Conservation (phyloP, 257 asterid species). For the Phtheirospermum japonicum region DNA sequence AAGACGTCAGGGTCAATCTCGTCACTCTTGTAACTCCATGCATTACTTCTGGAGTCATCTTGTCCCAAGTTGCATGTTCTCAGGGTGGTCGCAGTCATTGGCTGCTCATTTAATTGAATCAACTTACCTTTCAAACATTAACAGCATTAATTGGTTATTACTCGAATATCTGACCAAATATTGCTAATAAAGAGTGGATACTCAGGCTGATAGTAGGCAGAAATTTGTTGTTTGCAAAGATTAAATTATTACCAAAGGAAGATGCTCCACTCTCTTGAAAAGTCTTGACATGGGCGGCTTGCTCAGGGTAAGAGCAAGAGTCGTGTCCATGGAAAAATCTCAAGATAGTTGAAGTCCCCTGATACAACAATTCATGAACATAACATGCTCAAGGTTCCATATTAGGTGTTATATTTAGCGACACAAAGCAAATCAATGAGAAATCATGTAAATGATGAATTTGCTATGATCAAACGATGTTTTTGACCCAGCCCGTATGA, state of each 20-base stretch:
- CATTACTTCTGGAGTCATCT: constrained; percentile 34
- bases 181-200: background rate
- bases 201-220: background rate
- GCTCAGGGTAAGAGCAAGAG: constrained; percentile 38
- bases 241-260: constrained; percentile 48
- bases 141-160: constrained; percentile 18
- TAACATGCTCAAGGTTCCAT: too few species aligned
- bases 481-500: too few species aligned
- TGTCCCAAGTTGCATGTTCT: constrained; percentile 30
- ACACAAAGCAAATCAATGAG: constrained; percentile 6
- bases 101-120: constrained; percentile 32
- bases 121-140: constrained; percentile 29
- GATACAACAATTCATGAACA: constrained; percentile 29
- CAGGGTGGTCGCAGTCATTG: constrained; percentile 27
- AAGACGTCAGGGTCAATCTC: constrained; percentile 70
- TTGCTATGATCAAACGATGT: background rate
- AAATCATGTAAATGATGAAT: constrained; percentile 6
- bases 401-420: background rate
- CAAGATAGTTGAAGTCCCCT: constrained; percentile 69
- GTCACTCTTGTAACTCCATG: constrained; percentile 59
- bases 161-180: constrained; percentile 19
- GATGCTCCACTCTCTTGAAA: constrained; percentile 42
- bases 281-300: constrained; percentile 29
- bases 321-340: constrained; percentile 51
- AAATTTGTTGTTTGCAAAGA: background rate